phyloP scores from a whole-genome alignment of 352 stramenopile species.

The Lagenidium giganteum region DNA sequence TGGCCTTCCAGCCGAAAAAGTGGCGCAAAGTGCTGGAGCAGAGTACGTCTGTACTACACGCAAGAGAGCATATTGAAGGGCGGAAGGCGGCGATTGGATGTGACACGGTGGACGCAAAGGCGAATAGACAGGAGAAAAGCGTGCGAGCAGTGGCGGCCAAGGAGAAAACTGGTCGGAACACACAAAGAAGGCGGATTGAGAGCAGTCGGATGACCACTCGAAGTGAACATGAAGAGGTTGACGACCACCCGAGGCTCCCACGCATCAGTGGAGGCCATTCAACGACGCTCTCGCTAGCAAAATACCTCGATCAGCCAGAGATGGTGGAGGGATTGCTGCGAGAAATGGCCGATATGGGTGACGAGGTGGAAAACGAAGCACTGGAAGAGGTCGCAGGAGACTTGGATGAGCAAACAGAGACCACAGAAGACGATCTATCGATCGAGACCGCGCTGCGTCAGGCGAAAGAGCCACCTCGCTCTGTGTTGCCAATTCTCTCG shows the following conservation, averaged over 20 bases:
- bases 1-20: slow-evolving; percentile 50
- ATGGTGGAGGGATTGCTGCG: slow-evolving; percentile 16
- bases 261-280: no score
- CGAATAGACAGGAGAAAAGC: no score
- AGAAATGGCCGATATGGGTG: background rate
- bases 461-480: background rate
- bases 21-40: slow-evolving; percentile 44
- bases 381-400: background rate
- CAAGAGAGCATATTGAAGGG: background rate
- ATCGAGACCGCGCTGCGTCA: background rate
- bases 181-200: no score
- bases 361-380: background rate
- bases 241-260: background rate
- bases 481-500: slow-evolving; percentile 33
- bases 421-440: background rate
- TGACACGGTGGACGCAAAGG: no score
- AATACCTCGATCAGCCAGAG: slow-evolving; percentile 19
- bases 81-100: background rate
- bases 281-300: background rate
- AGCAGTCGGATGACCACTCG: no score
- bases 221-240: background rate
- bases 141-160: no score
- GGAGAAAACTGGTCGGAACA: no score
- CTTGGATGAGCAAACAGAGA: background rate
- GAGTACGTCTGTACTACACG: slow-evolving; percentile 21